Conservation (phyloP, 768 basidiomycete species). For the Baorangia bicolor region DNA sequence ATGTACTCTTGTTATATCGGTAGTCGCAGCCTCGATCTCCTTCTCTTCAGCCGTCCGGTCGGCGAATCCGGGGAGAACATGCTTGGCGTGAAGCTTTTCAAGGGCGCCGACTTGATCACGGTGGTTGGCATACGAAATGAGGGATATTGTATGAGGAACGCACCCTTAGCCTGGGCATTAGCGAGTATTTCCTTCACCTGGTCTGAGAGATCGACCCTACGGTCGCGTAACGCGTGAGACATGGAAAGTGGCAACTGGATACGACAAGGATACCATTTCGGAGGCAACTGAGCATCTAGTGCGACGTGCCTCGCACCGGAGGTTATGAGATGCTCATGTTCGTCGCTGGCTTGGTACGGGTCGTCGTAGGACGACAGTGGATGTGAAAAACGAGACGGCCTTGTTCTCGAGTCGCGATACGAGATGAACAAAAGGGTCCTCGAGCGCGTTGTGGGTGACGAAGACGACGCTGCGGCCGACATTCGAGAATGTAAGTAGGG, state of each 20-base stretch:
- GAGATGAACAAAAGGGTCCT: constrained; percentile 93
- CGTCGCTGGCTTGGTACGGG: constrained; percentile 45
- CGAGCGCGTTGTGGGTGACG: constrained; percentile 67
- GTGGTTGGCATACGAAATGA: constrained; percentile 15
- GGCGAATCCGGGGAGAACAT: constrained; percentile 93
- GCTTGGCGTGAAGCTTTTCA: constrained; percentile 95
- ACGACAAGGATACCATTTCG: constrained; percentile 65
- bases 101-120: constrained; percentile 67
- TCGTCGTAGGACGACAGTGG: constrained; percentile 46
- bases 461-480: constrained; percentile 32
- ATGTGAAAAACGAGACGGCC: constrained; percentile 40
- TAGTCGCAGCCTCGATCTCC: constrained; percentile 86
- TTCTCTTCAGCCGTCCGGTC: constrained; percentile 93
- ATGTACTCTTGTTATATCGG: constrained; percentile 82
- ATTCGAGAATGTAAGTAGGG: constrained; percentile 26
- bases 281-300: constrained; percentile 66
- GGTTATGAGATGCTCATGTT: constrained; percentile 65
- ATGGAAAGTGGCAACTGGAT: not conserved
- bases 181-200: constrained; percentile 80
- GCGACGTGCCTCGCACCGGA: constrained; percentile 43
- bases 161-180: constrained; percentile 75
- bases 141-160: constrained; percentile 27
- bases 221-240: constrained; percentile 17
- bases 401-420: constrained; percentile 76
- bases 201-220: constrained; percentile 90